Base-by-base conservation (phyloP, 495 filamentous ascomycete species). In the Recurvomyces mirabilis region DNA sequence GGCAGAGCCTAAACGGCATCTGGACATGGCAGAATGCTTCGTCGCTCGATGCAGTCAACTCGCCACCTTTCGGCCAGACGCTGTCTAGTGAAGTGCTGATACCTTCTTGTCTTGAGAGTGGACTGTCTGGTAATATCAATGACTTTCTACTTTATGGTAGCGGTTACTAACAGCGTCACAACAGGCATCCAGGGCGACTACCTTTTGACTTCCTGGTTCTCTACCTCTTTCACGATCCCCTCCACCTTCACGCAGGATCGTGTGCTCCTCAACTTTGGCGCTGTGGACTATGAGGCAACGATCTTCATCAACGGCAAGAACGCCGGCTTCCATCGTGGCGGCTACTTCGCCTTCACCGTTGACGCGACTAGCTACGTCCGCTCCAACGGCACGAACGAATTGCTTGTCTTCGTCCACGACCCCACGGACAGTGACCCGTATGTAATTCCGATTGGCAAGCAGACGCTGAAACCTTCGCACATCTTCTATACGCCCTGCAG, bases 401-500 rank as follows among this genome's bases (percentile, higher is more conserved):
- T 83, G 67, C 61, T 69, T 15, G 76, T 81, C 4, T 74, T 74
- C 46, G 78, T 78, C 1, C 71, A 74, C 35, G 79, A 83, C 41
- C 78, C 78, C 0, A 83, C 79, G 0, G 77, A 82, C 47, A 54
- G 50, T 12, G 62, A 65, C 26, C 64, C 65, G 49, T 56, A 65
- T 47, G 65, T 70, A n/a, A 78, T 77, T 29, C 77, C 77, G 0
- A 66, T 78, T 42, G 78, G 78, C 37, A 83, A 83, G 59, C 79
- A 81, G 54, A 74, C 69, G 7, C 59, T 69, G 3, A 47, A 57
- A 1, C 72, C 68, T 2, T 71, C 68, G 5, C 78, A 81, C 49
- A 81, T 82, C 38, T 82, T 79, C 54, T 82, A 82, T 57, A 76
- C 70, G 0, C 76, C 78, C 10, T 81, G 78, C 58, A 71, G 69